Evolutionary conservation across 2,329 filamentous ascomycete genomes (phyloP), one percentile per base, ranked within the genome.

Genomic region (Monilinia fructigena): DNA sequence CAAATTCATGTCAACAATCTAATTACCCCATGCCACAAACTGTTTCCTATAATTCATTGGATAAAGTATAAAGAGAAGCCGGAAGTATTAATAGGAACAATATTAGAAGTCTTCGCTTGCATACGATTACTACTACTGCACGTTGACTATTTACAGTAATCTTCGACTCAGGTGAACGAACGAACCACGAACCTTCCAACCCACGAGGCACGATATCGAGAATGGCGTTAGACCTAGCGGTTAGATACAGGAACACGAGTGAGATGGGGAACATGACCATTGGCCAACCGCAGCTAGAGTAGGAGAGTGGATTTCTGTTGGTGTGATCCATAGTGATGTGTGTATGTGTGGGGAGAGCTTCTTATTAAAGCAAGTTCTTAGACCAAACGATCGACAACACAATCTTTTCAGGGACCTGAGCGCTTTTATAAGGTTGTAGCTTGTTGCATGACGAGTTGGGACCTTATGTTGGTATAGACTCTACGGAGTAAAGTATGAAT

Each of bases 171-270:
- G 55, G 47, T 59, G 55, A 47, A 48, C 42, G 20, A 59, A 48
- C 56, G 20, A 59, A 59, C n/a, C 56, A 59, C 56, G 11, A 59
- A 16, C 23, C 12, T 23, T 28, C 53, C 7, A 55, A 55, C 53
- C 31, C 45, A 47, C 45, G 16, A 45, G 40, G 31, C 52, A 59
- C 40, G 40, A 45, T 48, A 48, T 59, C 40, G 56, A 59, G 26
- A 47, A 59, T 31, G 56, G 54, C 12, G 56, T 59, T 59, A 35
- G 56, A 59, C 35, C 56, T 48, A 59, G 56, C 56, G 56, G 42
- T 47, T 59, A 59, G 56, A 59, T 47, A 48, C 56, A 59, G 56
- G 56, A 59, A 48, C 26, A 14, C 2, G 56, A 59, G 56, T 31
- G 42, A 59, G 31, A 35, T 59, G 56, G 56, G 56, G 56, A 59